Percentiles rank a stretch among this genome's conserved stretches.
These are phyloP conservation scores for Saccharomyces pastorianus DNA, from an alignment of 1,139 yeast genomes.

Conservation along the genomic window DNA sequence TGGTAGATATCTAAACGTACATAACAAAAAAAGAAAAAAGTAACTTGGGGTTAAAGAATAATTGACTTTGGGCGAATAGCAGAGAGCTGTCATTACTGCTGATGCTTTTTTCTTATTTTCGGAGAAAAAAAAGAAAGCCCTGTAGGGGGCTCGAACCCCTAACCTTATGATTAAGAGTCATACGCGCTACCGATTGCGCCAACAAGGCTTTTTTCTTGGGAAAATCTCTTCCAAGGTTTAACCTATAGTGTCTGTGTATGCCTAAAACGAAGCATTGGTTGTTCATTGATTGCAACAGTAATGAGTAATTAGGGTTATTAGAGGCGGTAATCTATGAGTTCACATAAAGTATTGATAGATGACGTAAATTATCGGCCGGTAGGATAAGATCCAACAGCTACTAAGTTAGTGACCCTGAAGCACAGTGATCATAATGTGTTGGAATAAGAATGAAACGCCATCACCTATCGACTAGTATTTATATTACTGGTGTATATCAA, in stretches of 20 bases:
- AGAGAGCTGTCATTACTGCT: not conserved
- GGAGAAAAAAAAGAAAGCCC: conserved; percentile 24
- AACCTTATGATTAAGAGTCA: conserved; percentile 41
- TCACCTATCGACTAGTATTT: too few relatives aligned
- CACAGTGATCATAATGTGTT: too few relatives aligned
- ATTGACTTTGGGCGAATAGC: not conserved
- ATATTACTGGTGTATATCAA: too few relatives aligned
- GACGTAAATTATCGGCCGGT: too few relatives aligned
- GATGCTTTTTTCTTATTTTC: too few relatives aligned
- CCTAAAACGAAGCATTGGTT: too few relatives aligned
- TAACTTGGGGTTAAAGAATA: not conserved
- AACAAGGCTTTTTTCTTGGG: conserved; percentile 31
- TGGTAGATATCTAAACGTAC: not conserved
- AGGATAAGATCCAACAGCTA: too few relatives aligned
- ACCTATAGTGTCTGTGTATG: too few relatives aligned
- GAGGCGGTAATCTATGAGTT: too few relatives aligned
- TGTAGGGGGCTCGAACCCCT: conserved; percentile 42
- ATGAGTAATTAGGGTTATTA: too few relatives aligned
- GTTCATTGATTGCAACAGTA: not conserved
- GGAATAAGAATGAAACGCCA: too few relatives aligned
- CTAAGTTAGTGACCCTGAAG: too few relatives aligned
- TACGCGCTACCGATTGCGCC: conserved; percentile 44
- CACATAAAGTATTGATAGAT: not conserved
- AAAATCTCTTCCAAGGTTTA: not conserved
- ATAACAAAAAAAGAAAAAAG: conserved; percentile 12